These are phyloP conservation scores for Globisporangium solare DNA, from an alignment of 352 stramenopile species.

Conservation along the genomic window DNA sequence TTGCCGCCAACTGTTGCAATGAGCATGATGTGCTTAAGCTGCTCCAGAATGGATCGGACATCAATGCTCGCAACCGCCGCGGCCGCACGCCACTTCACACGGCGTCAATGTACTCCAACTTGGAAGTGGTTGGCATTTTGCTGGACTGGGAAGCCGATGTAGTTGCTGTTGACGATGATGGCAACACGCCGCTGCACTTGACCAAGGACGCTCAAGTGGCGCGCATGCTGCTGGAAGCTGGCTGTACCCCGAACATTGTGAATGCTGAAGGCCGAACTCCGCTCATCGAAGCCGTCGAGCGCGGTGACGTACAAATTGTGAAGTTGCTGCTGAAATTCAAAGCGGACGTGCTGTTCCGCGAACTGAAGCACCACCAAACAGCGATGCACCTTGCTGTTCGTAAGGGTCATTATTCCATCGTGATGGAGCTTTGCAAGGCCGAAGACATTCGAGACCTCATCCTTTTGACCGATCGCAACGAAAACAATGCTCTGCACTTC, in stretches of 20 bases:
- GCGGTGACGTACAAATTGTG: conserved; percentile 67
- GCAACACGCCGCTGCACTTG: conserved; percentile 82
- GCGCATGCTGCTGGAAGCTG: conserved; percentile 76
- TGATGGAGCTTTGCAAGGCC: conserved; percentile 83
- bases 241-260: conserved; percentile 81
- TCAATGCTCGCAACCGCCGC: conserved; percentile 77
- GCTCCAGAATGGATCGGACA: conserved; percentile 83
- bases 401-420: conserved; percentile 81
- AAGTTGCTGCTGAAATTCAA: conserved; percentile 79
- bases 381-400: conserved; percentile 76
- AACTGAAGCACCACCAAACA: conserved; percentile 84
- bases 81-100: conserved; percentile 81
- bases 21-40: conserved; percentile 82
- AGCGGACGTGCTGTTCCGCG: conserved; percentile 79
- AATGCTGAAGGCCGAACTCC: conserved; percentile 73
- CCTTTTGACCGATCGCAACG: conserved; percentile 72
- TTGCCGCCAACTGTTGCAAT: conserved; percentile 84
- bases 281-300: conserved; percentile 78
- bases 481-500: conserved; percentile 85
- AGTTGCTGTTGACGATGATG: conserved; percentile 71
- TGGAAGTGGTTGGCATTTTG: conserved; percentile 78
- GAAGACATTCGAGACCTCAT: conserved; percentile 61
- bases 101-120: conserved; percentile 73
- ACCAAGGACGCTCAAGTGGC: conserved; percentile 73
- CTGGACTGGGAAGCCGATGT: conserved; percentile 81